phyloP scores from a whole-genome alignment of 139 green algal species.

The Pycnococcus provasolii region DNA sequence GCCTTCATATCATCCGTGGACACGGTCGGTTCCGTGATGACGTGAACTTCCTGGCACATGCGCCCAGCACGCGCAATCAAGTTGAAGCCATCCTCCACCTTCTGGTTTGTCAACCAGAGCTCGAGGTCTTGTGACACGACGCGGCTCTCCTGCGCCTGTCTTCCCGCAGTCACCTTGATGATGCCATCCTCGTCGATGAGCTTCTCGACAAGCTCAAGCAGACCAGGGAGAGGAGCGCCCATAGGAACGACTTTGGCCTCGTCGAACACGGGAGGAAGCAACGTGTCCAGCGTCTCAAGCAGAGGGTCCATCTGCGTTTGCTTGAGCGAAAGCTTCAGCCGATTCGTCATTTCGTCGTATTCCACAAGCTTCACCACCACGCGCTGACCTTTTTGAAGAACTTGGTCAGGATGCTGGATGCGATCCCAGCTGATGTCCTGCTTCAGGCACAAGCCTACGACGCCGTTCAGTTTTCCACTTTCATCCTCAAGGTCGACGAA shows the following conservation, averaged over 20 bases:
- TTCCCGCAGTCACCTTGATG: constrained; percentile 13
- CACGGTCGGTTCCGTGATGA: no score
- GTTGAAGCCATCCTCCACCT: constrained; percentile 27
- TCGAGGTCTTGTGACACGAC: constrained; percentile 25
- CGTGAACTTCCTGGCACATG: no score
- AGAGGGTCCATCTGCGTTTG: constrained; percentile 35
- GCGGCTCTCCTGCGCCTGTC: constrained; percentile 13
- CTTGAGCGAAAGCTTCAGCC: constrained; percentile 34
- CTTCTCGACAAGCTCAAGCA: constrained; percentile 6
- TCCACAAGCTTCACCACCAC: no score
- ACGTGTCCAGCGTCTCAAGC: constrained; percentile 40
- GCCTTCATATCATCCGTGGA: no score
- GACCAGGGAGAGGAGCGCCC: constrained; percentile 8
- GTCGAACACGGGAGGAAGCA: constrained; percentile 32
- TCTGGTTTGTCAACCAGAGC: constrained; percentile 24
- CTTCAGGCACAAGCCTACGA: no score
- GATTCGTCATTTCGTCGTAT: not conserved
- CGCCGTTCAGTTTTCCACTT: no score
- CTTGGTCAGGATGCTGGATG: no score
- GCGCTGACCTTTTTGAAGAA: no score
- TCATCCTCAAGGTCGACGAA: no score
- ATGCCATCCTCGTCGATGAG: constrained; percentile 21
- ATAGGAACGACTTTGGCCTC: constrained; percentile 4
- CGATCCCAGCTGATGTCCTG: no score
- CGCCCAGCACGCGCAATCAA: constrained; percentile 17